Conservation (phyloP, 2,329 filamentous ascomycete species). For the Didymella keratinophila region DNA sequence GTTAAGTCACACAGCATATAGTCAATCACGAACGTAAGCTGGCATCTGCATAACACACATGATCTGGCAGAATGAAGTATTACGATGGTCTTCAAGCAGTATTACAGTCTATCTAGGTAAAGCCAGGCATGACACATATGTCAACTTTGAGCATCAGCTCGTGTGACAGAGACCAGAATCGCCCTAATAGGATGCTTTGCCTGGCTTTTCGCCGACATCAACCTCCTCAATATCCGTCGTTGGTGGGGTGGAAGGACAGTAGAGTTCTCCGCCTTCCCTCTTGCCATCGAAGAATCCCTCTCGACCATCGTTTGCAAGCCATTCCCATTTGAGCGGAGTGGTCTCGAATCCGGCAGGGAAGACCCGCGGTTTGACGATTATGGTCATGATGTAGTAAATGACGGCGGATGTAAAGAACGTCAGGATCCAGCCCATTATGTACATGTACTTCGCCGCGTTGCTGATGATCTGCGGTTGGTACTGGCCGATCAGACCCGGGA, state of each 20-base stretch:
- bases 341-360: slow-evolving; percentile 33
- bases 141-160: not conserved
- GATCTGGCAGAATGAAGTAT: not conserved
- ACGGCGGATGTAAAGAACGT: slow-evolving; percentile 41
- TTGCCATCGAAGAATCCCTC: slow-evolving; percentile 45
- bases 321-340: slow-evolving; percentile 28
- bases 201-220: slow-evolving; percentile 22
- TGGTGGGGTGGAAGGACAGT: slow-evolving; percentile 24
- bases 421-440: slow-evolving; percentile 48
- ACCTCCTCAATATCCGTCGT: slow-evolving; percentile 24
- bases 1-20: not conserved
- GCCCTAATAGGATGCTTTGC: slow-evolving; percentile 1
- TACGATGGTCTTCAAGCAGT: not conserved
- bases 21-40: not conserved
- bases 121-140: not conserved
- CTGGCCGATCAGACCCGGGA: slow-evolving; percentile 45
- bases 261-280: slow-evolving; percentile 26
- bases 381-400: slow-evolving; percentile 36
- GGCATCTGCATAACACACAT: not conserved
- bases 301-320: slow-evolving; percentile 36
- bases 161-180: not conserved
- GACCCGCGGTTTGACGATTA: slow-evolving; percentile 28
- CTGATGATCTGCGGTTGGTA: slow-evolving; percentile 44
- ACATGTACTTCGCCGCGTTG: slow-evolving; percentile 45
- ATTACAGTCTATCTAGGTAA: not conserved